Conservation (phyloP, 306 rosid species). For the Gastrolobium villosum region DNA sequence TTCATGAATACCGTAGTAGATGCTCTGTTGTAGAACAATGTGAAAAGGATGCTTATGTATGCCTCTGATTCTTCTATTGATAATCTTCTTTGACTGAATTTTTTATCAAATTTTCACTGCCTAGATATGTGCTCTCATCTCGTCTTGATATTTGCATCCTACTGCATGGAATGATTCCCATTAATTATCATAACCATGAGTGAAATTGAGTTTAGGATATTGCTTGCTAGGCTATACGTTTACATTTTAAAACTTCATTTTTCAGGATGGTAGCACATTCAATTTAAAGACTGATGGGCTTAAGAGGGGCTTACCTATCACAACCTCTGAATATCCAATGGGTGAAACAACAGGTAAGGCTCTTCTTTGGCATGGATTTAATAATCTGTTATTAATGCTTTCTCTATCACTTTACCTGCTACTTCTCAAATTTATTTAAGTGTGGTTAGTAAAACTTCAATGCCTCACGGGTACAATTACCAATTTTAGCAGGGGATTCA, state of each 20-base stretch:
- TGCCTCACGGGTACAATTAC: slow-evolving; percentile 40
- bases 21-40: slow-evolving; percentile 63
- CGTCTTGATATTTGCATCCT: slow-evolving; percentile 28
- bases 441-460: slow-evolving; percentile 41
- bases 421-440: slow-evolving; percentile 31
- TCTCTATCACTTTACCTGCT: slow-evolving; percentile 29
- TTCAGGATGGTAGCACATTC: slow-evolving; percentile 78
- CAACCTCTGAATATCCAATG: slow-evolving; percentile 81
- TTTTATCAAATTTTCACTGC: slow-evolving; percentile 25
- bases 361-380: slow-evolving; percentile 45
- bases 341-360: slow-evolving; percentile 76
- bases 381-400: slow-evolving; percentile 28
- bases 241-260: slow-evolving; percentile 42
- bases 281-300: slow-evolving; percentile 78
- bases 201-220: slow-evolving; percentile 28
- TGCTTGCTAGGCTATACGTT: slow-evolving; percentile 36
- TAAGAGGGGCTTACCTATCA: slow-evolving; percentile 78
- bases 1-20: slow-evolving; percentile 85
- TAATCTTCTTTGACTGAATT: slow-evolving; percentile 31
- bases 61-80: slow-evolving; percentile 48
- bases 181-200: slow-evolving; percentile 1
- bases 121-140: slow-evolving; percentile 34
- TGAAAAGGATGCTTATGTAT: slow-evolving; percentile 79
- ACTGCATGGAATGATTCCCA: slow-evolving; percentile 11
- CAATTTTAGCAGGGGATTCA: slow-evolving; percentile 72